A percentile compares a stretch with the other conserved stretches of the same genome.
Evolutionary conservation across 306 rosid genomes (phyloP).

Genomic region (Echinosophora koreensis): DNA sequence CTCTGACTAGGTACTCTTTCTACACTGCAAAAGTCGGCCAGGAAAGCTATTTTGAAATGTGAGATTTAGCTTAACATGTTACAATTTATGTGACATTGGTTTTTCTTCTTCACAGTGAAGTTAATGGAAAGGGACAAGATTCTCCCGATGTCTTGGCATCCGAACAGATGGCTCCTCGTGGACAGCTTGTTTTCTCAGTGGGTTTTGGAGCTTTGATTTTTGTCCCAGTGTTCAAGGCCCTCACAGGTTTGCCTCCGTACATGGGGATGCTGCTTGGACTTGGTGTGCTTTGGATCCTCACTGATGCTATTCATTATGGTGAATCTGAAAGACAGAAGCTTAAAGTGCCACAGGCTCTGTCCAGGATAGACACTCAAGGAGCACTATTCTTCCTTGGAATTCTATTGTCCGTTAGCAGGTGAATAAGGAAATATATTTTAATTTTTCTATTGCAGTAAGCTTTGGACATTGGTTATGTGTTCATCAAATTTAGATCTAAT

Average conservation of each 20-base stretch:
- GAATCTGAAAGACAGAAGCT: slow-evolving; percentile 92
- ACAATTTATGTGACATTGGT: slow-evolving; percentile 33
- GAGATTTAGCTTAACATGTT: slow-evolving; percentile 28
- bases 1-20: slow-evolving; percentile 76
- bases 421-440: slow-evolving; percentile 25
- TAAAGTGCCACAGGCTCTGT: slow-evolving; percentile 94
- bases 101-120: slow-evolving; percentile 74
- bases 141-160: slow-evolving; percentile 69
- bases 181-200: slow-evolving; percentile 83
- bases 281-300: slow-evolving; percentile 94
- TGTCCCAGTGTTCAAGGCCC: slow-evolving; percentile 90
- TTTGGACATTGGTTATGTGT: slow-evolving; percentile 16
- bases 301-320: slow-evolving; percentile 97
- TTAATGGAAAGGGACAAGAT: slow-evolving; percentile 70
- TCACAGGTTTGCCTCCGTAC: slow-evolving; percentile 94
- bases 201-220: slow-evolving; percentile 90
- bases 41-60: slow-evolving; percentile 36
- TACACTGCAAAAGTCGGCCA: slow-evolving; percentile 29
- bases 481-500: background rate
- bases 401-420: slow-evolving; percentile 94
- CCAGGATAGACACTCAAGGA: slow-evolving; percentile 96
- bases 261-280: slow-evolving; percentile 97
- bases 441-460: background rate
- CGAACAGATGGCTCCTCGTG: slow-evolving; percentile 97
- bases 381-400: slow-evolving; percentile 93